phyloP scores from a whole-genome alignment of 2,329 filamentous ascomycete species.

The Fusarium dlaminii region DNA sequence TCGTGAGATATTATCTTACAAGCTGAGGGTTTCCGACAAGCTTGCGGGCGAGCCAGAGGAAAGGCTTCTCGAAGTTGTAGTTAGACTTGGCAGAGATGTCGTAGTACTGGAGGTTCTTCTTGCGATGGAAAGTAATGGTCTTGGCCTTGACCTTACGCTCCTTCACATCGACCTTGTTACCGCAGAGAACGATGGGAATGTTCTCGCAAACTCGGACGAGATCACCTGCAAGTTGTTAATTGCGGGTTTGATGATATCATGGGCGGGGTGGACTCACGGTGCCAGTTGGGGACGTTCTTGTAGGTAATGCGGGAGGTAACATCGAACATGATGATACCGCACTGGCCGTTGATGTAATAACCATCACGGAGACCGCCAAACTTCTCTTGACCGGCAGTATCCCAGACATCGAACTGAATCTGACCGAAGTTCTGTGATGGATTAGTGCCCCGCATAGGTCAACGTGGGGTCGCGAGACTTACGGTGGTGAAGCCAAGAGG shows the following conservation, averaged over 20 bases:
- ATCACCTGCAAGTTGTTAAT: constrained; percentile 71
- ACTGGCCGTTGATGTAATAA: constrained; percentile 99
- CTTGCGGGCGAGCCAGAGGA: constrained; percentile 99
- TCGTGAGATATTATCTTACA: constrained; percentile 15
- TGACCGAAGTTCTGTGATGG: constrained; percentile 82
- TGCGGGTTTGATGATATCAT: not conserved
- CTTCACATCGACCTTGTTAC: constrained; percentile 99
- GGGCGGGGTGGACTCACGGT: constrained; percentile 75
- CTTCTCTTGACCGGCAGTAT: constrained; percentile 99
- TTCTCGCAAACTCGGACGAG: constrained; percentile 99
- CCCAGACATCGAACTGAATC: constrained; percentile 99
- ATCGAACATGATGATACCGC: constrained; percentile 99
- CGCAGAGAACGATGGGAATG: constrained; percentile 96
- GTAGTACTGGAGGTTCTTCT: constrained; percentile 99
- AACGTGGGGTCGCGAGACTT: constrained; percentile 59
- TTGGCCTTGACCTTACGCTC: constrained; percentile 99
- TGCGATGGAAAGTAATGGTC: constrained; percentile 99
- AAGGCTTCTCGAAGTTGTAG: constrained; percentile 99
- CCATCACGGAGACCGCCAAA: constrained; percentile 99
- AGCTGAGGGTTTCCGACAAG: constrained; percentile 85
- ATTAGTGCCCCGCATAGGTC: constrained; percentile 41
- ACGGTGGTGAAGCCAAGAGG: constrained; percentile 97
- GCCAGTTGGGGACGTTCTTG: constrained; percentile 99
- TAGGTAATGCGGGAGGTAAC: constrained; percentile 99
- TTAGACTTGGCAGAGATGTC: constrained; percentile 99